Evolutionary conservation across 331 rosid genomes (phyloP), one percentile per base, ranked within the genome.

Genomic region (Rosa hybrid): DNA sequence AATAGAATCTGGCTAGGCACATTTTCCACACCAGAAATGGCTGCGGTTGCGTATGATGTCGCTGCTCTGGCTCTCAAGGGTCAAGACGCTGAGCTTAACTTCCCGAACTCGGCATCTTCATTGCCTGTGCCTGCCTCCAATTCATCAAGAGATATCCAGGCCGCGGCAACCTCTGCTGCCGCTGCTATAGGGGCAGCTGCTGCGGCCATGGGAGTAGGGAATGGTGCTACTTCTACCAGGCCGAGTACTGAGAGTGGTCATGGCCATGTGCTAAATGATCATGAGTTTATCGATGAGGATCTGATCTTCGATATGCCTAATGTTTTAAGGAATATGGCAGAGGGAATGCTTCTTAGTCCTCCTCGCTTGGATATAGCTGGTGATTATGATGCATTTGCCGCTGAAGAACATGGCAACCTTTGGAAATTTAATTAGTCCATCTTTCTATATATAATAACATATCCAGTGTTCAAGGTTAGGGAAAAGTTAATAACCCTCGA

Each of bases 1-100:
- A 92, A 91, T 68, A 87, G 98, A 71, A 95, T 95, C 42, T 95
- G 98, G 98, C 84, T 92, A 68, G 98, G 98, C 46, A 95, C 98
- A 71, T 95, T 90, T 65, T 73, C 90, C 14, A 91, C 96, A 0
- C 99, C 99, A 0, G 99, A 95, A 80, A 95, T 95, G 98, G 97
- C 98, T 1, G 99, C 99, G 38, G 84, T 89, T 8, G 99, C 98
- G 17, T 95, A 90, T 80, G 99, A 95, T 63, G 99, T 95, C 38
- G 99, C 98, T 0, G 96, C 98, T 0, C 90, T 92, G 50, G 94
- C 97, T 41, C 94, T 93, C 8, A 95, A 92, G 81, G 99, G 98
- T 18, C 85, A 79, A 49, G 68, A 77, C 59, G 90, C 96, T 6
- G 92, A 88, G 78, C 88, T 95, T 12, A 95, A 95, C 82, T 95